Evolutionary conservation across 2,329 filamentous ascomycete species (phyloP), one percentile per base, ranked within the genome.

Genomic region (Huntiella abstrusa): DNA sequence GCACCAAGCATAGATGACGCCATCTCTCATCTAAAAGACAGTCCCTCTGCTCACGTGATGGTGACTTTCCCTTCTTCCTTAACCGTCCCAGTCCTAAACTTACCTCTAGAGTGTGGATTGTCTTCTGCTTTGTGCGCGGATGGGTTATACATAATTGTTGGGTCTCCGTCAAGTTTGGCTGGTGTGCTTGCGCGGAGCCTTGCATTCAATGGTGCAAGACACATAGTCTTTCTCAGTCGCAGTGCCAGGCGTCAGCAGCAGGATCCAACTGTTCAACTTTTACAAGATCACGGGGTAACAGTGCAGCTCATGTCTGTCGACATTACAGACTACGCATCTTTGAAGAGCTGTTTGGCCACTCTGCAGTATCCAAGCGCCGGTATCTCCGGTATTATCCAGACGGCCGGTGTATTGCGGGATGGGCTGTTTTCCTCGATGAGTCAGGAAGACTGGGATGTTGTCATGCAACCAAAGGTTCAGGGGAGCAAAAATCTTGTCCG

Each of bases 121-220:
- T 33, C 28, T 8, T 34, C 41, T n/a, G 41, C n/a, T 12, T 12
- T 43, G 8, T n/a, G 16, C 13, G 10, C 33, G 3, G 17, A 41
- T 32, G 28, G 28, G 3, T 7, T 70, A 1, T 78, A 77, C 47
- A 53, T 77, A 2, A 56, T 78, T 3, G 63, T 65, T 3, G 75
- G 75, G 12, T 71, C 72, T 1, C 62, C 75, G 0, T 71, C 73
- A 12, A 74, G 73, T 8, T 60, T 78, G 0, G 74, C 73, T 1
- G 62, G 64, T 33, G 67, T 64, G 51, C 67, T 77, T 34, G 66
- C 71, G 2, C 59, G 63, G 45, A 62, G 71, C 46, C 61, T 78
- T 46, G 59, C 62, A n/a, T 54, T 56, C 4, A 64, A 66, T 10
- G 74, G 74, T 1, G 74, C 66, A 1, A 63, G 59, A 13, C 58